These are phyloP conservation scores for Macaranga tanarius DNA, from an alignment of 441 rosid genomes.

Conservation along the genomic window DNA sequence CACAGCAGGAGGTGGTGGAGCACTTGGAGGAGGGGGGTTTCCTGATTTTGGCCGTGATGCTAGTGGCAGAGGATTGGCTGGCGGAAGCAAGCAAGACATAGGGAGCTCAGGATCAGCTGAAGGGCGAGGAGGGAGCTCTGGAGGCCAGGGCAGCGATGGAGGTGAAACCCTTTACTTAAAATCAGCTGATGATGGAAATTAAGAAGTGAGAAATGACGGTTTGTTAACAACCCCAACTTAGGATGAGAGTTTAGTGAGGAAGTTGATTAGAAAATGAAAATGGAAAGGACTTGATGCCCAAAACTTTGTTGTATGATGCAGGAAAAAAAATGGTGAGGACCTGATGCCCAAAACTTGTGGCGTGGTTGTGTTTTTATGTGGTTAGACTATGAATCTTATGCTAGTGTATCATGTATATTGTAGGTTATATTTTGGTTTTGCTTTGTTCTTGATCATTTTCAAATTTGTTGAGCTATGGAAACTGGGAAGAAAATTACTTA, in stretches of 20 bases:
- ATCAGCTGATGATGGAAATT: constrained; percentile 71
- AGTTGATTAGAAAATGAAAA: constrained; percentile 19
- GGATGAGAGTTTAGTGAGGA: constrained; percentile 30
- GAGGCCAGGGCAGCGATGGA: constrained; percentile 60
- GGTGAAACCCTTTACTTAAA: constrained; percentile 92
- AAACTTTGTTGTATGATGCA: constrained; percentile 22
- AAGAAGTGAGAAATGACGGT: constrained; percentile 29
- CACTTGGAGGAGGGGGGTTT: constrained; percentile 59
- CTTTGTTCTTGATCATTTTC: background rate
- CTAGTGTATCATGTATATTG: constrained; percentile 43
- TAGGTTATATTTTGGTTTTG: constrained; percentile 31
- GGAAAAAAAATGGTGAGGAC: constrained; percentile 17
- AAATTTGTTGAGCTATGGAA: constrained; percentile 1
- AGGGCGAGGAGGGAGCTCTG: constrained; percentile 81
- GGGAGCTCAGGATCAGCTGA: constrained; percentile 64
- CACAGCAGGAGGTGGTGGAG: constrained; percentile 53
- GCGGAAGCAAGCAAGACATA: constrained; percentile 78
- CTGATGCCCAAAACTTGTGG: constrained; percentile 23
- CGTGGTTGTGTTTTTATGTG: constrained; percentile 25
- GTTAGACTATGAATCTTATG: constrained; percentile 30
- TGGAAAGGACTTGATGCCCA: constrained; percentile 18
- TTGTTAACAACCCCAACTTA: constrained; percentile 23
- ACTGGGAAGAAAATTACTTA: background rate
- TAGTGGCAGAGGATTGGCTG: constrained; percentile 41
- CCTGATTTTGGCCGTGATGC: constrained; percentile 68